Evolutionary conservation across 352 stramenopile species (phyloP), one percentile per base, ranked within the genome.

Genomic region (Pythium insidiosum): DNA sequence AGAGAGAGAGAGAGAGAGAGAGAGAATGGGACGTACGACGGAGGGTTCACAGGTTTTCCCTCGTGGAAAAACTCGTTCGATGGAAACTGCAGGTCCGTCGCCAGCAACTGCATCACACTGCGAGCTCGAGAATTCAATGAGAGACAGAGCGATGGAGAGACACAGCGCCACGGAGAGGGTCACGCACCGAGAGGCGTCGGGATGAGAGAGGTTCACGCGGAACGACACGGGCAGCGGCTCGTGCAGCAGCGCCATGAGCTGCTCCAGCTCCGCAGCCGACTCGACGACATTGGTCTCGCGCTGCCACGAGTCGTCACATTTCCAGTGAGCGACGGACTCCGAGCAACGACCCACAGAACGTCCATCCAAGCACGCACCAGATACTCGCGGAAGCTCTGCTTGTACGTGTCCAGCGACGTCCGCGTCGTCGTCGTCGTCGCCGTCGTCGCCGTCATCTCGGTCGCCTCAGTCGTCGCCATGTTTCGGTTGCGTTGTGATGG

Each of bases 351-450:
- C n/a, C n/a, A n/a, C n/a, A n/a, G n/a, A 29, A 22, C 22, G 22
- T 1, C 3, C 11, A 4, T 15, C 22, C 1, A 10, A 1, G 5
- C 6, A 53, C 65, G 47, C 37, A 77, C 63, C 34, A 80, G 60
- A 45, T 80, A 93, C 58, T 93, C 80, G 54, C 72, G 74, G 63
- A 93, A 90, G 53, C 74, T 88, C 47, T 83, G 67, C 59, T 90
- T 89, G 70, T 74, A 90, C 31, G 85, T 60, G 46, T 79, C 77
- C 12, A 88, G 59, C 18, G 74, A 61, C 30, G 72, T 58, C 55
- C 80, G n/a, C n/a, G n/a, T 84, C 22, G 66, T 22, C 42, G 57
- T 63, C 46, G 50, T 28, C 3, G 25, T n/a, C 5, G 25, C n/a
- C 18, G 47, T 26, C 11, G 18, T 33, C n/a, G 35, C 19, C 30